Percentiles rank a stretch among this genome's conserved stretches.
Evolutionary conservation across 2,329 filamentous ascomycete species (phyloP).

Genomic region (Diaporthe sp.): DNA sequence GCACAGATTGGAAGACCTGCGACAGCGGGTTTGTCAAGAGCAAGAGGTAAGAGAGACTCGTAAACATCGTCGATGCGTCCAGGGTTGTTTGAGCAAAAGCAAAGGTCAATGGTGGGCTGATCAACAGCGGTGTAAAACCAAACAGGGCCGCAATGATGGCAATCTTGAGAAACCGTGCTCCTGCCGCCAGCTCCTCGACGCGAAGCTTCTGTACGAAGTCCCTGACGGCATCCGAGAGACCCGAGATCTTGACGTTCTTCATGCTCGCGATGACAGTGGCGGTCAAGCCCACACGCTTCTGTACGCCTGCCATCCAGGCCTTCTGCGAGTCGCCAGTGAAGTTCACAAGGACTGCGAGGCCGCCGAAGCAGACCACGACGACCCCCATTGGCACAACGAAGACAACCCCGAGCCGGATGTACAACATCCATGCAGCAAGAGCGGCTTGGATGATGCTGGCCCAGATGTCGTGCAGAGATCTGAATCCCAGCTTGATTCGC

Average conservation of each 20-base stretch:
- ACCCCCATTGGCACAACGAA: slow-evolving; percentile 52
- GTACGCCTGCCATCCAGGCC: slow-evolving; percentile 50
- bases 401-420: slow-evolving; percentile 49
- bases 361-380: slow-evolving; percentile 45
- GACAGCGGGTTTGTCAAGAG: slow-evolving; percentile 53
- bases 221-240: slow-evolving; percentile 48
- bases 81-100: slow-evolving; percentile 45
- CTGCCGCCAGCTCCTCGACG: slow-evolving; percentile 45
- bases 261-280: slow-evolving; percentile 48
- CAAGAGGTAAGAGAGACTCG: slow-evolving; percentile 52
- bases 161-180: slow-evolving; percentile 45
- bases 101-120: slow-evolving; percentile 54
- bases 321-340: slow-evolving; percentile 46
- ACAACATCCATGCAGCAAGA: slow-evolving; percentile 52
- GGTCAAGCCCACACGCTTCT: slow-evolving; percentile 48
- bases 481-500: slow-evolving; percentile 50
- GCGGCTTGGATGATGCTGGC: slow-evolving; percentile 51
- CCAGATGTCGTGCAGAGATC: slow-evolving; percentile 53
- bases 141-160: slow-evolving; percentile 48
- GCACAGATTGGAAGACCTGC: slow-evolving; percentile 52
- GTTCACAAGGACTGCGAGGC: slow-evolving; percentile 41
- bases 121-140: slow-evolving; percentile 51
- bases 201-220: slow-evolving; percentile 46
- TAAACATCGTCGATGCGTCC: slow-evolving; percentile 50
- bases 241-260: slow-evolving; percentile 50